Conservation (phyloP, 2,329 filamentous ascomycete genomes). For the Hymenoscyphus albidus region DNA sequence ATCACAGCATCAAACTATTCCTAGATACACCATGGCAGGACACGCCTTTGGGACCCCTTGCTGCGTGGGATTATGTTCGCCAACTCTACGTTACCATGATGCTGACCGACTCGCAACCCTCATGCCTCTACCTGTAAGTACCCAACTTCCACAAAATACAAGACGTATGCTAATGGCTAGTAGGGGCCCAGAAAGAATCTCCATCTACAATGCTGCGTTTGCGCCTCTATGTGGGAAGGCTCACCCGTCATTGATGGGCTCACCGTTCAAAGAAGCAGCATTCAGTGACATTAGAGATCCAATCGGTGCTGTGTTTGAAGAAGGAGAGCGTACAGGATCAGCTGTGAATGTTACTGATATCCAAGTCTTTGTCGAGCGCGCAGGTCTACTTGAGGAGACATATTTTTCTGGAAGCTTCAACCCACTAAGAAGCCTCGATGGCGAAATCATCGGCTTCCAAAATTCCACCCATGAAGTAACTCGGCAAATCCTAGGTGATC, state of each 20-base stretch:
- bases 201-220: slow-evolving; percentile 31
- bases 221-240: slow-evolving; percentile 24
- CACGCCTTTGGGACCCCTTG: slow-evolving; percentile 6
- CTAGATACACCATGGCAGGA: background rate
- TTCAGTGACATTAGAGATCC: slow-evolving; percentile 25
- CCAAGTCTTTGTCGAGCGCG: slow-evolving; percentile 26
- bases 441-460: slow-evolving; percentile 27
- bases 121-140: slow-evolving; percentile 10
- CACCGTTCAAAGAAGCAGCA: slow-evolving; percentile 13
- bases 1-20: slow-evolving; percentile 4
- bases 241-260: slow-evolving; percentile 28
- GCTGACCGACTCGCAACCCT: slow-evolving; percentile 7
- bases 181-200: slow-evolving; percentile 26
- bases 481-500: slow-evolving; percentile 22
- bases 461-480: slow-evolving; percentile 29
- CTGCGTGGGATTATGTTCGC: background rate
- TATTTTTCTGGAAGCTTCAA: slow-evolving; percentile 31
- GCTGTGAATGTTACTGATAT: slow-evolving; percentile 25
- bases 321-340: slow-evolving; percentile 21
- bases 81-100: slow-evolving; percentile 5
- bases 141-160: background rate
- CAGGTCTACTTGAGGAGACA: slow-evolving; percentile 26
- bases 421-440: slow-evolving; percentile 26
- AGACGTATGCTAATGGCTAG: background rate
- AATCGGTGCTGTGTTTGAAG: slow-evolving; percentile 21